Evolutionary conservation across 2,329 filamentous ascomycete species (phyloP).

Genomic region (Aspergillus quadricinctus): DNA sequence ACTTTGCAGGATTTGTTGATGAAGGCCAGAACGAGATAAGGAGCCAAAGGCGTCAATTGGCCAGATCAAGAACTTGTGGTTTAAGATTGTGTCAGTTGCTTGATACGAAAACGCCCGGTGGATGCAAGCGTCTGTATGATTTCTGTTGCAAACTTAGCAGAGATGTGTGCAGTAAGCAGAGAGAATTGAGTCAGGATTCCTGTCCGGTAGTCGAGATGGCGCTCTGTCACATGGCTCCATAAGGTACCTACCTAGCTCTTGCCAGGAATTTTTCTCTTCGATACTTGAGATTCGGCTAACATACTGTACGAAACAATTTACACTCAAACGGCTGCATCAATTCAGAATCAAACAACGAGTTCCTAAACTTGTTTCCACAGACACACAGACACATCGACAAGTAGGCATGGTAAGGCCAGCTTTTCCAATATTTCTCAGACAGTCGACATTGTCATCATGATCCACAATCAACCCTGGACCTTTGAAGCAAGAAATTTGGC

Average conservation of each 20-base stretch:
- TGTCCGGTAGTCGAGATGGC: neutral
- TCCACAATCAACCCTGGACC: neutral
- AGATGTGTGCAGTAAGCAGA: neutral
- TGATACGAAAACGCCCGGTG: neutral
- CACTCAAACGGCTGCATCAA: neutral
- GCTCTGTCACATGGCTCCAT: neutral
- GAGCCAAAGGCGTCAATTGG: neutral
- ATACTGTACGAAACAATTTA: neutral
- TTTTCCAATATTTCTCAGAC: neutral
- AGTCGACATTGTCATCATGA: neutral
- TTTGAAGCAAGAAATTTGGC: constrained; percentile 17
- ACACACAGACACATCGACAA: neutral
- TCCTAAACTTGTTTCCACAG: neutral
- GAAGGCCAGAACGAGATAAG: neutral
- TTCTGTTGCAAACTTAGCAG: neutral
- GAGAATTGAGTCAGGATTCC: neutral
- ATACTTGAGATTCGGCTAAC: no score
- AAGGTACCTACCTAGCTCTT: neutral
- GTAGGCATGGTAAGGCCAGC: neutral
- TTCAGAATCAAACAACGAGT: neutral
- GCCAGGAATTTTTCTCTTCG: neutral
- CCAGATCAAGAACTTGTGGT: neutral
- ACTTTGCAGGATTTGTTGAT: neutral
- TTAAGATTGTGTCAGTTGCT: neutral
- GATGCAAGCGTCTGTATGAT: neutral